Base-by-base conservation (phyloP, 225 moss, liverwort and hornwort genomes). In the Pleurozium schreberi region DNA sequence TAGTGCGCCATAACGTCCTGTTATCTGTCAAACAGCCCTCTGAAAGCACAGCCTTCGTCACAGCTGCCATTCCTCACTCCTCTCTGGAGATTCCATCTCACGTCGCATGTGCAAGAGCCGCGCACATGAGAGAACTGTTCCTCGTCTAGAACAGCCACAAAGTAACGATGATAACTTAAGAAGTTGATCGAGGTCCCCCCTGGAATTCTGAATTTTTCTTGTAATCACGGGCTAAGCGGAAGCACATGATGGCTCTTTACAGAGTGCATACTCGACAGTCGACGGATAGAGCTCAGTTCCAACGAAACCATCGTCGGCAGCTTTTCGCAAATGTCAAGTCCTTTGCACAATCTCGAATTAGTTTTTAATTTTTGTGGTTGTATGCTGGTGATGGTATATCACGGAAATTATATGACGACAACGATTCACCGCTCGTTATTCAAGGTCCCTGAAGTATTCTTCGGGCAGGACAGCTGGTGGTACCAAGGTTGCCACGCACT, bases 371-470 rank as follows among this genome's bases (percentile, higher is more conserved):
- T 87, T 85, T 36, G 66, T 55, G 82, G 68, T 36, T 89, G 87
- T 91, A 85, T 81, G 89, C 87, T 85, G 85, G 81, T 90, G 87
- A 81, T 71, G 76, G 58, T 88, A 66, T 81, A 80, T 84, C 86
- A 88, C 85, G 79, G 49, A 85, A 77, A 69, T 42, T 84, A 15
- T 38, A 85, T 64, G 89, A 85, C 82, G 88, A 69, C 84, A 47
- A 58, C 50, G 68, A 68, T 90, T 88, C 88, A 88, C 86, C 42
- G 82, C 65, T 88, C 62, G 70, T 94, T 90, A 93, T 89, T 94
- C 94, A 18, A 94, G 89, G 66, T 95, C 95, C 52, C 88, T 90
- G 88, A 95, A 95, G 87, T 92, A 95, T 65, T 95, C 94, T 16
- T 88, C 82, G 43, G 95, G 94, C 30, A 95, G 82, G 57, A 94